phyloP scores from a whole-genome alignment of 352 stramenopile species.

The Globisporangium sylvaticum region DNA sequence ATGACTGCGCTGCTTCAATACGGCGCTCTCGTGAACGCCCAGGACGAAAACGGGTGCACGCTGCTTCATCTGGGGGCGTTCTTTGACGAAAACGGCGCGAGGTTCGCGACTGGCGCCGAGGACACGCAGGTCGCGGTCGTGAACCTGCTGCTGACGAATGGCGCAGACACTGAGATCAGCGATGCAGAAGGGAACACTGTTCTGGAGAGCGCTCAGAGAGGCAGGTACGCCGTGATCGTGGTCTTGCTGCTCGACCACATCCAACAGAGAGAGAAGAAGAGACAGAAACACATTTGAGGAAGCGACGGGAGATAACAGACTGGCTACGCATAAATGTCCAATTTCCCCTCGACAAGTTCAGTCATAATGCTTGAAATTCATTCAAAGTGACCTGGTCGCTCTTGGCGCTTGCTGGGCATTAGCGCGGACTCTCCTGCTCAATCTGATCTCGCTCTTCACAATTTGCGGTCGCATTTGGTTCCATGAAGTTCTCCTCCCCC shows the following conservation, averaged over 20 bases:
- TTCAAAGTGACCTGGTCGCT: no score
- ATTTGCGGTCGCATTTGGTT: no score
- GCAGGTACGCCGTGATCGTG: not conserved
- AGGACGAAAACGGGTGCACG: not conserved
- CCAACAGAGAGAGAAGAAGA: not conserved
- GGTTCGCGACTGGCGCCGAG: not conserved
- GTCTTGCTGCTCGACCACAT: not conserved
- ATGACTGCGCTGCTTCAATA: not conserved
- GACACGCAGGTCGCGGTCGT: constrained; percentile 1
- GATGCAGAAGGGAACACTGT: not conserved
- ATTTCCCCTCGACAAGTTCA: no score
- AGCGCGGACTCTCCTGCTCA: no score
- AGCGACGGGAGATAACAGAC: no score
- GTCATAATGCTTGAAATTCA: no score
- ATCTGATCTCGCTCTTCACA: no score
- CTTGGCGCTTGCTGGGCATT: no score
- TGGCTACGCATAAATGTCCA: no score
- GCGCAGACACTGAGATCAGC: not conserved
- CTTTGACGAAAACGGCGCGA: constrained; percentile 3
- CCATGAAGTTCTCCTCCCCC: no score
- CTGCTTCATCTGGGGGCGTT: not conserved
- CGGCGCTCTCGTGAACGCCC: not conserved
- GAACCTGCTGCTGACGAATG: not conserved
- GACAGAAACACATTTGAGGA: not conserved
- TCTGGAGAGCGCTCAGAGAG: not conserved